Evolutionary conservation across 768 basidiomycete genomes (phyloP), one percentile per base, ranked within the genome.

Genomic region (Podaxis mareebaensis): DNA sequence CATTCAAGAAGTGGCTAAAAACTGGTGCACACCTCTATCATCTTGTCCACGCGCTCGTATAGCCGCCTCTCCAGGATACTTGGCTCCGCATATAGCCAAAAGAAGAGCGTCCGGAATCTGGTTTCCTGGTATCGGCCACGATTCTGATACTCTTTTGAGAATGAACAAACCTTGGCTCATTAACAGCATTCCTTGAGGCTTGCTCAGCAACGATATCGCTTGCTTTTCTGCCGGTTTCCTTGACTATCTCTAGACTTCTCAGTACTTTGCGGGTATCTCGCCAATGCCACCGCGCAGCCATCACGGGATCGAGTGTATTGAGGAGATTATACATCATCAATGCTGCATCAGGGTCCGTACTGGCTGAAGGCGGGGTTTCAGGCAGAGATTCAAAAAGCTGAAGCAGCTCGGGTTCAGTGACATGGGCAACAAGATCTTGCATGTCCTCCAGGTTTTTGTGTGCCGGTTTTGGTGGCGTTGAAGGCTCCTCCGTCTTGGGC

Each of bases 251-350:
- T 7, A 99, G 74, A 67, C 84, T 92, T 40, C 95, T 82, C 11
- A 92, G 74, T 5, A 98, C 92, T 74, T 98, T 99, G 36, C 96
- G 81, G 0, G 93, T 89, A 68, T 99, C 97, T 66, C 81, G 83
- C 96, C 96, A 99, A 72, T 99, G 97, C 96, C 96, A 99, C 65
- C 95, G 80, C 33, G 81, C 81, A 0, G 91, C 93, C 51, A 94
- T 85, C 0, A 71, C 67, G 0, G 87, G 87, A 69, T 99, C 97
- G 4, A 99, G 79, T 3, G 77, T 71, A 8, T 76, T 74, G 20
- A 99, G 77, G 12, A 98, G 78, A 10, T 73, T 76, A 70, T 95
- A 84, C 17, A 97, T 75, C n/a, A 79, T 72, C 54, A 90, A 80
- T 0, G 91, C 87, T 7, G 75, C 74, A 10, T 84, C 80, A 1